Evolutionary conservation across 306 rosid genomes (phyloP), one percentile per base, ranked within the genome.

Genomic region (Oxytropis ochrocephala): DNA sequence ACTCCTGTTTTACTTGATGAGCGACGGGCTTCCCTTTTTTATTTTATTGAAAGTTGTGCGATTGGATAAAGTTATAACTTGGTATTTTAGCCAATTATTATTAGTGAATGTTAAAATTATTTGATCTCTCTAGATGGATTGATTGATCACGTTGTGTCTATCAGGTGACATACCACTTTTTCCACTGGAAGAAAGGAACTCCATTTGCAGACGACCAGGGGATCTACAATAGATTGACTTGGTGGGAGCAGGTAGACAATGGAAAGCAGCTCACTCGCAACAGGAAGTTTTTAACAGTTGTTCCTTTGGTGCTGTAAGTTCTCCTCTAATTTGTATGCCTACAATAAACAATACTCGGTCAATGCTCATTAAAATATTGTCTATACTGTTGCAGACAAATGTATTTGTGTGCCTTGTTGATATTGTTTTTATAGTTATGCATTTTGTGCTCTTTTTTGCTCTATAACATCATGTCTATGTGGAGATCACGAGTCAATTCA

Each of bases 141-240:
- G 78, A 58, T 81, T 82, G 48, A 42, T 18, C 77, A 21, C 80
- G 80, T 24, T 17, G 44, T 69, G 71, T 59, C 52, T 55, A 55
- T 77, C 85, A 95, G 99, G 85, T 91, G 51, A 95, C 99, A 9
- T 95, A 91, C 68, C 99, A 95, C 75, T 95, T 91, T 85, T 95
- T 95, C 73, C 99, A 95, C 86, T 95, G 99, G 97, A 91, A 95
- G 86, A 95, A 89, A 86, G 99, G 96, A 77, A 95, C 99, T 75
- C 97, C 97, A 5, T 95, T 95, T 81, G 92, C 97, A 2, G 97
- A 95, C 4, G 97, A 95, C 73, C 99, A 95, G 81, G 97, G 97
- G 59, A 95, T 95, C 73, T 91, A 95, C 85, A 95, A 95, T 73
- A 68, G 96, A 16, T 69, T 95, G 87, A 95, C 99, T 7, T 95